Evolutionary conservation across 306 rosid genomes (phyloP).

Genomic region (Pyrus bretschneideri): DNA sequence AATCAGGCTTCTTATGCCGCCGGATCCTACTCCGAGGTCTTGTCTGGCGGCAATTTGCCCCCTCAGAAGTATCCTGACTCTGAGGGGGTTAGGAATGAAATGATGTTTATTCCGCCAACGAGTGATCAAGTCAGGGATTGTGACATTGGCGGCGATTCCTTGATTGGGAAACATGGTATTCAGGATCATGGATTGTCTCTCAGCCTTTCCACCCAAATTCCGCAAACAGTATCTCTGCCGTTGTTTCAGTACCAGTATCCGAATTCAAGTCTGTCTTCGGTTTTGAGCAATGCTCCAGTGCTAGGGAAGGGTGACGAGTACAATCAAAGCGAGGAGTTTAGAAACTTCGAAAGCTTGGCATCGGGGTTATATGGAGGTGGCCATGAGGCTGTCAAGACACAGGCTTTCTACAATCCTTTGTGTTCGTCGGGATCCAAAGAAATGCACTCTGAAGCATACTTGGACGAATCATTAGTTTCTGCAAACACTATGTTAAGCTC

Average conservation of each 20-base stretch:
- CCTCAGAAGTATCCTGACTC: constrained; percentile 44
- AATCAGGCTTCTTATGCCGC: constrained; percentile 54
- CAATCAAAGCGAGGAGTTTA: constrained; percentile 29
- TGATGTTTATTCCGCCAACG: constrained; percentile 52
- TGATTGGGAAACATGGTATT: constrained; percentile 34
- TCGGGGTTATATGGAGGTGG: constrained; percentile 30
- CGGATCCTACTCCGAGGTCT: constrained; percentile 51
- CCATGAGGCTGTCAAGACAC: constrained; percentile 32
- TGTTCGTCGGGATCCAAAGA: constrained; percentile 29
- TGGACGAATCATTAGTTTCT: constrained; percentile 30
- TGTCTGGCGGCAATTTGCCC: constrained; percentile 33
- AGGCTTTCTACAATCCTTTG: constrained; percentile 40
- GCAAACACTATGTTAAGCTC: constrained; percentile 31
- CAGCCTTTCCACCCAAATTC: constrained; percentile 64
- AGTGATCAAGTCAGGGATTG: constrained; percentile 32
- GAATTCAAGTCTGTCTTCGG: constrained; percentile 31
- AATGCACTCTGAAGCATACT: constrained; percentile 24
- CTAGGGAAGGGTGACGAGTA: constrained; percentile 34
- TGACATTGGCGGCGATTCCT: constrained; percentile 23
- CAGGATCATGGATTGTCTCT: constrained; percentile 79
- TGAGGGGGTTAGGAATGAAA: constrained; percentile 48
- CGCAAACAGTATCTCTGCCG: constrained; percentile 38
- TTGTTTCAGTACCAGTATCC: constrained; percentile 52
- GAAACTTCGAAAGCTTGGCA: constrained; percentile 42
- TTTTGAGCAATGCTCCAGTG: constrained; percentile 31